These are phyloP conservation scores for Globisporangium takayamanum DNA, from an alignment of 352 stramenopile genomes.

Conservation along the genomic window DNA sequence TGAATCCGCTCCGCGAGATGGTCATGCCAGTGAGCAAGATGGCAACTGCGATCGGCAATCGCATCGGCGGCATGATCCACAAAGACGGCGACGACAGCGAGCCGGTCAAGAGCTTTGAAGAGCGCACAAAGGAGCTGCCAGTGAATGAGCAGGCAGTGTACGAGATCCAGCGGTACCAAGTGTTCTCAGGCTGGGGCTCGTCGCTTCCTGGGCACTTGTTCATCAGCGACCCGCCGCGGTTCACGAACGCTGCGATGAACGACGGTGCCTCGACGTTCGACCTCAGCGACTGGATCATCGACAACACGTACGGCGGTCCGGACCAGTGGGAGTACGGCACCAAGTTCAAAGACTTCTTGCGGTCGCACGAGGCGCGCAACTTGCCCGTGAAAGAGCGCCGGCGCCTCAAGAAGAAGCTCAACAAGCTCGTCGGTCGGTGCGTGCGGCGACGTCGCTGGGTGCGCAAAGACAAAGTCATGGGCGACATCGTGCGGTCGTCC, in stretches of 20 bases:
- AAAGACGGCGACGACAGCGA: conserved; percentile 26
- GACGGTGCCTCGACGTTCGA: conserved; percentile 54
- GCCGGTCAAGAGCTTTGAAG: conserved; percentile 45
- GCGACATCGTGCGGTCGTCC: conserved; percentile 13
- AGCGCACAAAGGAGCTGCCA: conserved; percentile 45
- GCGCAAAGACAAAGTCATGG: conserved; percentile 61
- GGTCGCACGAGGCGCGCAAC: conserved; percentile 42
- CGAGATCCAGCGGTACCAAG: conserved; percentile 81
- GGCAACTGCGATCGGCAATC: conserved; percentile 20
- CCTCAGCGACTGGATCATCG: conserved; percentile 71
- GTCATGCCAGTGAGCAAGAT: conserved; percentile 63
- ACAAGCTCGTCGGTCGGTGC: conserved; percentile 72
- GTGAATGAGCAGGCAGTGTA: conserved; percentile 66
- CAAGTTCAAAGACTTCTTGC: conserved; percentile 80
- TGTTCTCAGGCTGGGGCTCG: conserved; percentile 79
- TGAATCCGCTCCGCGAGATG: conserved; percentile 71
- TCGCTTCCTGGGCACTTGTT: conserved; percentile 70
- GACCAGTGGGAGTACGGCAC: conserved; percentile 85
- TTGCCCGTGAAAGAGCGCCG: conserved; percentile 46
- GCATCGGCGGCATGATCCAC: conserved; percentile 32
- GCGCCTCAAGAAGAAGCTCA: conserved; percentile 75
- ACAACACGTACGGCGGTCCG: conserved; percentile 57
- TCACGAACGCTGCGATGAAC: conserved; percentile 72
- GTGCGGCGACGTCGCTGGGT: conserved; percentile 77
- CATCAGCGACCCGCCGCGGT: conserved; percentile 65